These are phyloP conservation scores for Exophiala xenobiotica DNA, from an alignment of 2,329 filamentous ascomycete genomes.

Conservation along the genomic window DNA sequence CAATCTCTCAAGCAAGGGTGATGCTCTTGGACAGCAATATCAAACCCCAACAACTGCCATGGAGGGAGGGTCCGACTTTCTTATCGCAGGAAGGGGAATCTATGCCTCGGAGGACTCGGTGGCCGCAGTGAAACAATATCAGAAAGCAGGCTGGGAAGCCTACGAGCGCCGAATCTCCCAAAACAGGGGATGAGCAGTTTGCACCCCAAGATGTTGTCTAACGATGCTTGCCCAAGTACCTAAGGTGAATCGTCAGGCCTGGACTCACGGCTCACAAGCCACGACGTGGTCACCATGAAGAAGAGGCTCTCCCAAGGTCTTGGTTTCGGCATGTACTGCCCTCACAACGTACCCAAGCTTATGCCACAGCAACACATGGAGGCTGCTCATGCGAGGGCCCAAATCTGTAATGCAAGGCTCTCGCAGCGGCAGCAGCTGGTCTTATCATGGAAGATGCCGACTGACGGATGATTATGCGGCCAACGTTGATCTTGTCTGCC, in stretches of 20 bases:
- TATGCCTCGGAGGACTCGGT: constrained; percentile 47
- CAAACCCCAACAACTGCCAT: constrained; percentile 48
- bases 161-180: constrained; percentile 34
- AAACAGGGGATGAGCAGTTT: constrained; percentile 1
- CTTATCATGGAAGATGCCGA: too few relatives aligned
- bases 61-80: constrained; percentile 48
- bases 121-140: constrained; percentile 45
- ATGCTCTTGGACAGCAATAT: constrained; percentile 50
- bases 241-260: too few relatives aligned
- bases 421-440: too few relatives aligned
- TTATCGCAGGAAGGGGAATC: constrained; percentile 49
- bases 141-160: constrained; percentile 48
- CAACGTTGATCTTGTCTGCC: background rate
- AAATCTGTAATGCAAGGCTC: too few relatives aligned
- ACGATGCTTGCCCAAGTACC: background rate
- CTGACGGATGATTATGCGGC: background rate
- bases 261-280: too few relatives aligned
- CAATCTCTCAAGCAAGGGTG: constrained; percentile 48
- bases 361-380: too few relatives aligned
- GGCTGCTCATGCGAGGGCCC: too few relatives aligned
- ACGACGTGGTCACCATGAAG: too few relatives aligned
- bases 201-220: background rate
- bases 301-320: too few relatives aligned
- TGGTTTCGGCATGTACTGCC: too few relatives aligned
- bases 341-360: too few relatives aligned